Base-by-base conservation (phyloP, 139 green algal genomes). In the Eudorina sp. region DNA sequence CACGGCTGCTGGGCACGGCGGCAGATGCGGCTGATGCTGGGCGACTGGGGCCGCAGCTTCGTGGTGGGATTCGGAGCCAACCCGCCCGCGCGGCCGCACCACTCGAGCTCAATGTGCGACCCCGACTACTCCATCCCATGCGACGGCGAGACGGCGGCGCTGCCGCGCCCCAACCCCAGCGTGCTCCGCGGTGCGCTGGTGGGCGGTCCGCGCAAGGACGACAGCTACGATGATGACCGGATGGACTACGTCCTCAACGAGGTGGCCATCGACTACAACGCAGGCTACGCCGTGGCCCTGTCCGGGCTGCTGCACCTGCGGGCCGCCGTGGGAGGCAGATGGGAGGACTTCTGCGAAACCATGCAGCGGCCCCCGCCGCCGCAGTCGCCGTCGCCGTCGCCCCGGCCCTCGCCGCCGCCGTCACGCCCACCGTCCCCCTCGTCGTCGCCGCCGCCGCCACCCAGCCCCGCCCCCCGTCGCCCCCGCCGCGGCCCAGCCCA, bases 191-290 rank as follows among this genome's bases (percentile, higher is more conserved):
- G 73, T 29, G 73, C 73, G 2, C 88, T 97, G 76, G 88, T 96
- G 29, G 92, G 94, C 58, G 94, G 92, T 7, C 90, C 90, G 60
- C 84, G 91, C 48, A 84, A 88, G 14, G 53, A 89, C 81, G 88
- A 89, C 86, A 27, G 31, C 19, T 90, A 83, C 29, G 48, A 55
- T 13, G 89, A 90, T 13, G 69, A 69, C 55, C 51, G 86, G 5
- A 38, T 43, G 36, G 53, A 89, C 46, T 86, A 87, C 64, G 41
- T 84, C 27, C 34, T 86, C 25, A 91, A 86, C 40, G 68, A 88
- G 45, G 91, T 94, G 36, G 64, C 79, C 40, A 53, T 92, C 18
- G 91, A 94, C 25, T 92, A 87, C 55, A 94, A 94, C 74, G 88
- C 72, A 51, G 88, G 68, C 18, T 89, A 91, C 89, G 90, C 72